phyloP scores from a whole-genome alignment of 225 moss, liverwort and hornwort genomes.

The Ulota crispa region DNA sequence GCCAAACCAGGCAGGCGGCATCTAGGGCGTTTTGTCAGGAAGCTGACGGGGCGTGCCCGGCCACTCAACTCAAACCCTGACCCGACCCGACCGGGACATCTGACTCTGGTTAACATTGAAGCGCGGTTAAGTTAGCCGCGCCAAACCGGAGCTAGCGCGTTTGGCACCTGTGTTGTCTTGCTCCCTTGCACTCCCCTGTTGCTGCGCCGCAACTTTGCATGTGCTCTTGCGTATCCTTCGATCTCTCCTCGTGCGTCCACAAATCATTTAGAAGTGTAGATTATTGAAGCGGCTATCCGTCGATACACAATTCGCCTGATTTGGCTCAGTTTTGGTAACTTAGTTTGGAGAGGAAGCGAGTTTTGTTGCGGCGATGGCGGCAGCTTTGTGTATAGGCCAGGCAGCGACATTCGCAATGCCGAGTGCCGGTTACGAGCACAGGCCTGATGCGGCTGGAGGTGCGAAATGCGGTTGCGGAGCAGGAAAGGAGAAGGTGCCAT shows the following conservation, averaged over 20 bases:
- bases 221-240: not conserved
- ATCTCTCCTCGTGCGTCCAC: not conserved
- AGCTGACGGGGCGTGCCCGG: not conserved
- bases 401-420: conserved; percentile 40
- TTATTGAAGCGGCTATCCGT: not conserved
- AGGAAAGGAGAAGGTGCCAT: conserved; percentile 26
- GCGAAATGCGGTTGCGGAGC: conserved; percentile 49
- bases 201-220: not conserved
- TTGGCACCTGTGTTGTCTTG: too few relatives aligned
- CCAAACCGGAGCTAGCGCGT: not conserved
- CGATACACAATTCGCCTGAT: conserved; percentile 22
- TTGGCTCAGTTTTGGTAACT: conserved; percentile 15
- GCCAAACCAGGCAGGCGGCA: conserved; percentile 20
- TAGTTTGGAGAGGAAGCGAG: not conserved
- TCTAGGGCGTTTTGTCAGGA: conserved; percentile 20
- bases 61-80: not conserved
- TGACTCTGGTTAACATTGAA: not conserved
- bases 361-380: conserved; percentile 31
- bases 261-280: conserved; percentile 18
- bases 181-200: not conserved
- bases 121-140: conserved; percentile 13
- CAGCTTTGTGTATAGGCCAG: conserved; percentile 55
- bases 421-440: conserved; percentile 54
- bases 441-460: conserved; percentile 77
- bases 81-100: not conserved